Base-by-base conservation (phyloP, 495 filamentous ascomycete species). In the Podospora tetraspora region DNA sequence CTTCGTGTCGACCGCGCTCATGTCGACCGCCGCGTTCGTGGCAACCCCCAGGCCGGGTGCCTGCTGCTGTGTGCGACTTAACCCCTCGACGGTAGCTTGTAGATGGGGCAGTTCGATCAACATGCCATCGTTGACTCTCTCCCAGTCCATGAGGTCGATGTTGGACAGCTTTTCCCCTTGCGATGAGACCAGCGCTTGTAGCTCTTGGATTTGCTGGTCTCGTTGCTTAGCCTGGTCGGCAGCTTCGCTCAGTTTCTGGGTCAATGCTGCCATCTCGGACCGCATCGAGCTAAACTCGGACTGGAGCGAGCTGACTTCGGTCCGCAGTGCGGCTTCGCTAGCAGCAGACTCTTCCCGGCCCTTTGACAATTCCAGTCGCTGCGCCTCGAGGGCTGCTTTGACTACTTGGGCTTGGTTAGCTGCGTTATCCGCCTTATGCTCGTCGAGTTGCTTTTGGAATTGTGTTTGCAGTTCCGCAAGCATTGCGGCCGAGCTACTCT, bases 301-400 rank as follows among this genome's bases (percentile, higher is more conserved):
- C 30, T 57, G 22, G 32, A 64, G 62, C 22, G 19, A 13, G 62
- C 13, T 5, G 32, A 43, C 13, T 25, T 64, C 32, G 11, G 43
- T n/a, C 6, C 37, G 62, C 37, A 64, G 21, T 10, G 22, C 21
- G 6, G 37, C 37, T 19, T 43, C 29, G 19, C 43, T 27, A 3
- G 21, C 34, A 9, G 3, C 16, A 37, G 29, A 6, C 25, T 67
- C 64, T 19, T 59, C 32, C 27, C 34, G 57, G 12, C 59, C 19
- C 57, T 60, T 66, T 59, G 34, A 22, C 23, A 32, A 21, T 27
- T 67, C 24, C 27, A 24, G 7, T 68, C 59, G 32, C 22, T 70
- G 69, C 43, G 64, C 67, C 43, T 68, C 37, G 1, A 66, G 6
- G 8, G 70, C 67, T 24, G 52, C 12, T 37, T 60, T 59, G 27